Evolutionary conservation across 495 filamentous ascomycete species (phyloP).

Genomic region (Echria macrotheca): DNA sequence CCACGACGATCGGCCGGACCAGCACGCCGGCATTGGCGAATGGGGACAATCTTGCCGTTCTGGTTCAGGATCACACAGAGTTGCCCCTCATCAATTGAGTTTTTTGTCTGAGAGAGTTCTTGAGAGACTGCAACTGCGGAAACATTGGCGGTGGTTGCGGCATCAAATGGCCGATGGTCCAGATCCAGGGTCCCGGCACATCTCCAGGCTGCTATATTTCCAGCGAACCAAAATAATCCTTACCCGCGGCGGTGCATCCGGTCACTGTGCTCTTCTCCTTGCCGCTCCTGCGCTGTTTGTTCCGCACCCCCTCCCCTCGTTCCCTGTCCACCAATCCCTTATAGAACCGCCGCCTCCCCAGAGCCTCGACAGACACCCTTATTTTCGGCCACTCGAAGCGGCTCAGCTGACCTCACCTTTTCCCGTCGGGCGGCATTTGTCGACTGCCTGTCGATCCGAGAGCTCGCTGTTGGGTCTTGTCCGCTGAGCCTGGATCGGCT

Average conservation of each 20-base stretch:
- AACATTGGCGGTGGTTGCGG: too few species aligned
- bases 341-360: constrained; percentile 8
- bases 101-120: too few species aligned
- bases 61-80: too few species aligned
- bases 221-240: constrained; percentile 23
- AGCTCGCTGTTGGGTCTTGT: background rate
- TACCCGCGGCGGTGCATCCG: constrained; percentile 22
- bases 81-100: too few species aligned
- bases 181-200: constrained; percentile 14
- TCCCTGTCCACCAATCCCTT: constrained; percentile 6
- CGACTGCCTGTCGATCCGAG: background rate
- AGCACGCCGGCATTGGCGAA: too few species aligned
- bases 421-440: background rate
- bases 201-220: constrained; percentile 30
- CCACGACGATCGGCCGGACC: background rate
- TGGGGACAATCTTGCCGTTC: too few species aligned
- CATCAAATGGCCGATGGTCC: too few species aligned
- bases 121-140: too few species aligned
- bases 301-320: constrained; percentile 6
- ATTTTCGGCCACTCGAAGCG: background rate
- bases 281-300: constrained; percentile 4
- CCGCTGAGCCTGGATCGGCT: background rate
- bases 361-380: background rate
- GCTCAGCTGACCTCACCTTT: constrained; percentile 10
- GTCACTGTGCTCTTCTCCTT: constrained; percentile 2